Conservation (phyloP, 139 green algal species). For the Coccomyxa sp. region DNA sequence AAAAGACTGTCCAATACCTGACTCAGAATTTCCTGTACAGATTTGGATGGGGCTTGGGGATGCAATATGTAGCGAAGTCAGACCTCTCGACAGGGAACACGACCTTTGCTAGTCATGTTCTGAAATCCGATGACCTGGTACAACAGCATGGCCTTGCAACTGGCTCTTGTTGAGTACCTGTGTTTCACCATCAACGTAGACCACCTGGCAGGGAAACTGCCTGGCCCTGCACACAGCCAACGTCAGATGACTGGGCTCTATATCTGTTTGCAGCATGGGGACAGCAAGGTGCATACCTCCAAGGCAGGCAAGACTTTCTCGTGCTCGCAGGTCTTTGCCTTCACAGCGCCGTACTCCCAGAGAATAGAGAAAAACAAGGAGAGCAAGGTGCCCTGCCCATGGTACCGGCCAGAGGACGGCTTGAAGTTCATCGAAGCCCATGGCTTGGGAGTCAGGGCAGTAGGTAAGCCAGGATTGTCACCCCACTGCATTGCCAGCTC, state of each 20-base stretch:
- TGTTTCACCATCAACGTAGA: too few species aligned
- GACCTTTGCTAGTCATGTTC: slow-evolving; percentile 79
- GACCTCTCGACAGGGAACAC: slow-evolving; percentile 87
- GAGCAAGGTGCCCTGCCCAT: slow-evolving; percentile 14
- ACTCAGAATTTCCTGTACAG: slow-evolving; percentile 29
- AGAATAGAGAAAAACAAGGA: slow-evolving; percentile 15
- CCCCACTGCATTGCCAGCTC: too few species aligned
- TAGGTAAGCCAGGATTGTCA: slow-evolving; percentile 79
- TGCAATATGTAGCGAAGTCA: slow-evolving; percentile 82
- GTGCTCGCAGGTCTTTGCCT: slow-evolving; percentile 72
- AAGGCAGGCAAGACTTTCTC: too few species aligned
- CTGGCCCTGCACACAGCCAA: too few species aligned
- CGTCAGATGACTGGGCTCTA: too few species aligned
- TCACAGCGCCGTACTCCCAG: slow-evolving; percentile 88
- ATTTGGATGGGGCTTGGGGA: slow-evolving; percentile 89
- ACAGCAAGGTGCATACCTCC: too few species aligned
- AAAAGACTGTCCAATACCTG: not conserved
- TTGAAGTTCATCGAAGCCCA: slow-evolving; percentile 80
- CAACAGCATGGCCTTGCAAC: too few species aligned
- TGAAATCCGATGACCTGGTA: slow-evolving; percentile 78
- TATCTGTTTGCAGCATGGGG: too few species aligned
- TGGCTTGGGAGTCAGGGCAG: slow-evolving; percentile 81
- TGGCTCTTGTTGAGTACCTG: too few species aligned
- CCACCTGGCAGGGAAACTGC: too few species aligned
- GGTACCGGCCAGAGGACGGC: slow-evolving; percentile 55